These are phyloP conservation scores for Pichia sp. DNA, from an alignment of 1,139 yeast genomes.

Conservation along the genomic window DNA sequence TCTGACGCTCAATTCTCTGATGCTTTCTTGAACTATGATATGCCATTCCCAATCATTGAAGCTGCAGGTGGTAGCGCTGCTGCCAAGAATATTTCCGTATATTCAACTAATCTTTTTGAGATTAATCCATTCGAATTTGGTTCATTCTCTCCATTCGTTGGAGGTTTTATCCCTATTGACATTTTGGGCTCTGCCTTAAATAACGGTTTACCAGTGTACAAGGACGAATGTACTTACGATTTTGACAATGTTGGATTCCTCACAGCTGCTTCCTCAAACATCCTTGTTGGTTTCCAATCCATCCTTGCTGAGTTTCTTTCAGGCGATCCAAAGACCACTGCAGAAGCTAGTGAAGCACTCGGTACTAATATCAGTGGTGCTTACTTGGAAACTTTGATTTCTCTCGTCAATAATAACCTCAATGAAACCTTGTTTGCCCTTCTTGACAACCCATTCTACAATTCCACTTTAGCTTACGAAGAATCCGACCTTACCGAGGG, in stretches of 20 bases:
- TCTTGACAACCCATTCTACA: slow-evolving; percentile 70
- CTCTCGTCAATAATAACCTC: slow-evolving; percentile 14
- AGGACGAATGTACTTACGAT: slow-evolving; percentile 40
- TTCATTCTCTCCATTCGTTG: slow-evolving; percentile 49
- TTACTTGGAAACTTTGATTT: slow-evolving; percentile 13
- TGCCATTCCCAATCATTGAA: slow-evolving; percentile 38
- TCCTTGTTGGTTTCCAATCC: slow-evolving; percentile 16
- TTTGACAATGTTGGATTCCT: slow-evolving; percentile 72
- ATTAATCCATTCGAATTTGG: slow-evolving; percentile 67
- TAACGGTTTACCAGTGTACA: slow-evolving; percentile 27
- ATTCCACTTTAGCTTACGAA: slow-evolving; percentile 32
- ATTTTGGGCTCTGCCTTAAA: slow-evolving; percentile 42
- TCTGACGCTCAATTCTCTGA: slow-evolving; percentile 27
- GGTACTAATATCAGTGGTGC: slow-evolving; percentile 16
- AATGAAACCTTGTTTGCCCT: slow-evolving; percentile 18
- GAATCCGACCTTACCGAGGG: slow-evolving; percentile 30
- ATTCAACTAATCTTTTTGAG: slow-evolving; percentile 33
- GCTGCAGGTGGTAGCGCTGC: slow-evolving; percentile 30
- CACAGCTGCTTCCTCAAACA: slow-evolving; percentile 58
- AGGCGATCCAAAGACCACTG: slow-evolving; percentile 3
- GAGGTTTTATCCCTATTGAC: slow-evolving; percentile 44
- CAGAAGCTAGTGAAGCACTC: slow-evolving; percentile 3
- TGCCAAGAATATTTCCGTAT: slow-evolving; percentile 22
- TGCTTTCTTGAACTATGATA: slow-evolving; percentile 30
- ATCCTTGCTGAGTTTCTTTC: slow-evolving; percentile 7